Conservation (phyloP, 139 green algal species). For the Zygnema cylindricum region DNA sequence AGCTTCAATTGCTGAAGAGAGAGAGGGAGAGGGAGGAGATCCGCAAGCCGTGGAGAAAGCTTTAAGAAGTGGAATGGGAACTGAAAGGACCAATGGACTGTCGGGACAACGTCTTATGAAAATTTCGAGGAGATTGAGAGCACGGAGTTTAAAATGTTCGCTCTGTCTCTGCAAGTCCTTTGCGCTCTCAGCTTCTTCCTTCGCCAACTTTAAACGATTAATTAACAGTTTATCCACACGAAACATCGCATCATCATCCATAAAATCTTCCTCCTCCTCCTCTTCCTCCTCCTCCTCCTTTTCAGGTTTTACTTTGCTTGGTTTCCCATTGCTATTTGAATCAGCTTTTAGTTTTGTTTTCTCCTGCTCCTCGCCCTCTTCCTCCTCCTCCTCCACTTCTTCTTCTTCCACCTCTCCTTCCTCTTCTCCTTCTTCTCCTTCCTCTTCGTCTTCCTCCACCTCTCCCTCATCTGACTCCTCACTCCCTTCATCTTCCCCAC, state of each 20-base stretch:
- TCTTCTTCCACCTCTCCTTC: constrained; percentile 26
- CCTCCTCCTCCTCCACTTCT: constrained; percentile 40
- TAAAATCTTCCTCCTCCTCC: constrained; percentile 13
- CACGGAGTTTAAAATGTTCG: constrained; percentile 49
- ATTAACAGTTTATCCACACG: constrained; percentile 31
- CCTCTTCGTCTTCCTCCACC: background rate
- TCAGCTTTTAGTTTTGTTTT: constrained; percentile 35
- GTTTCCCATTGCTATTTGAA: background rate
- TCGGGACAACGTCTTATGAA: constrained; percentile 7
- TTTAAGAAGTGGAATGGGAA: constrained; percentile 17
- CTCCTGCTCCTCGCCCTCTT: constrained; percentile 46
- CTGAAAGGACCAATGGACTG: constrained; percentile 21
- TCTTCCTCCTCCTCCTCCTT: constrained; percentile 27
- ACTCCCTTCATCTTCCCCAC: constrained; percentile 24
- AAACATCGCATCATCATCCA: constrained; percentile 61
- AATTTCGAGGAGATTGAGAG: constrained; percentile 15
- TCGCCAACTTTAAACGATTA: constrained; percentile 26
- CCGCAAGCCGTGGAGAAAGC: background rate
- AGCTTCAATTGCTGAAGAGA: background rate
- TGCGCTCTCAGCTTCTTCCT: constrained; percentile 12
- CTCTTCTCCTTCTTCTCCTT: background rate
- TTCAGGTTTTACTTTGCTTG: background rate
- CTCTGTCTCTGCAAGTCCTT: constrained; percentile 22
- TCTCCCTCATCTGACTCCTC: constrained; percentile 10
- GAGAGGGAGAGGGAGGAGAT: background rate